Evolutionary conservation across 1,284 basidiomycete species (phyloP).

Genomic region (Cutaneotrichosporon spelunceum): DNA sequence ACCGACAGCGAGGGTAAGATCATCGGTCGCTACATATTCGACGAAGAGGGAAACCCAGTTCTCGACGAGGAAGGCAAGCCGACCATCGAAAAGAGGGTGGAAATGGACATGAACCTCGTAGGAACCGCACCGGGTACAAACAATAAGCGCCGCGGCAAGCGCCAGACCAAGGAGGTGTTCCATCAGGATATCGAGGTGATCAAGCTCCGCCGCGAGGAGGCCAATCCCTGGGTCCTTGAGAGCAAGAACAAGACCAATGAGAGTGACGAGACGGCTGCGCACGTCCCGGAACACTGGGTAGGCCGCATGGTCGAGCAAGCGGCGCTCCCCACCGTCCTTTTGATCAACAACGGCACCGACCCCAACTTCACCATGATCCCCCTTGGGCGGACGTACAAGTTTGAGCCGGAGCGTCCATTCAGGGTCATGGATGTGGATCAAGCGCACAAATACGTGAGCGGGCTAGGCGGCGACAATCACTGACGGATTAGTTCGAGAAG

Average conservation of each 20-base stretch:
- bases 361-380: slow-evolving; percentile 43
- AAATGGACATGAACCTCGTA: slow-evolving; percentile 41
- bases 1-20: slow-evolving; percentile 39
- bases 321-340: slow-evolving; percentile 36
- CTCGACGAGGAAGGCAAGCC: slow-evolving; percentile 41
- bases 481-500: slow-evolving; percentile 39
- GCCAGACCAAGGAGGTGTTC: slow-evolving; percentile 42
- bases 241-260: slow-evolving; percentile 31
- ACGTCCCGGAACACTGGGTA: slow-evolving; percentile 44
- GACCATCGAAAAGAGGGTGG: slow-evolving; percentile 34
- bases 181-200: slow-evolving; percentile 45
- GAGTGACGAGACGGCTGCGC: neutral
- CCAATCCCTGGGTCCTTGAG: slow-evolving; percentile 46
- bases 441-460: slow-evolving; percentile 42
- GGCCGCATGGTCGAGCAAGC: slow-evolving; percentile 39
- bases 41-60: slow-evolving; percentile 40
- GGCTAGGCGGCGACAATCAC: slow-evolving; percentile 7
- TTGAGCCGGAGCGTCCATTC: slow-evolving; percentile 46
- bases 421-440: slow-evolving; percentile 43
- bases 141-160: slow-evolving; percentile 25
- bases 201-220: slow-evolving; percentile 43
- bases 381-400: slow-evolving; percentile 43
- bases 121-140: slow-evolving; percentile 30
- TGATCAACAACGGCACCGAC: slow-evolving; percentile 39
- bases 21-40: slow-evolving; percentile 42